These are phyloP conservation scores for Blumeria hordei DNA, from an alignment of 2,329 filamentous ascomycete genomes.

Conservation along the genomic window DNA sequence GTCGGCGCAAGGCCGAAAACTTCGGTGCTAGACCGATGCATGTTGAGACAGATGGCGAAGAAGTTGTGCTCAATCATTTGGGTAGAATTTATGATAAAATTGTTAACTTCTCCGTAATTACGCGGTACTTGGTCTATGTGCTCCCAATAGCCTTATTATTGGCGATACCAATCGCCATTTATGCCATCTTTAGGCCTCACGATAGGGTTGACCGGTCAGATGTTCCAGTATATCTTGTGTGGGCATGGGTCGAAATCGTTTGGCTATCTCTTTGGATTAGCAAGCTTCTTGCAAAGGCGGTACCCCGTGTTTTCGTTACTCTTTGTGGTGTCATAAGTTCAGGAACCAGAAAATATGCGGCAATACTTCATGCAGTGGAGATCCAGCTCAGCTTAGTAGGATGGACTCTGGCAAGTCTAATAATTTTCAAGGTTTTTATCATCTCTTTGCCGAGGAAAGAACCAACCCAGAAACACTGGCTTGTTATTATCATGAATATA, in stretches of 20 bases:
- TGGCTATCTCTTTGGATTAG: slow-evolving; percentile 44
- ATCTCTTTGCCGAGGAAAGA: slow-evolving; percentile 7
- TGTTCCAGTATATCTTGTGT: slow-evolving; percentile 33
- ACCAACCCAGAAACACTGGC: slow-evolving; percentile 19
- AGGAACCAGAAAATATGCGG: slow-evolving; percentile 46
- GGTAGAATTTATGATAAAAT: slow-evolving; percentile 41
- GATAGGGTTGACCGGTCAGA: slow-evolving; percentile 14
- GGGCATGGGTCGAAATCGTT: slow-evolving; percentile 43
- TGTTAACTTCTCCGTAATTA: slow-evolving; percentile 35
- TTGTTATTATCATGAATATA: slow-evolving; percentile 34
- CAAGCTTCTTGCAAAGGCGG: slow-evolving; percentile 35
- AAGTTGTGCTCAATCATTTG: slow-evolving; percentile 36
- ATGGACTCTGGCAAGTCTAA: slow-evolving; percentile 37
- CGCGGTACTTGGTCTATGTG: slow-evolving; percentile 43
- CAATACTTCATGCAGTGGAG: slow-evolving; percentile 36
- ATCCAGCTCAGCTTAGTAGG: slow-evolving; percentile 44
- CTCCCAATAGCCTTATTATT: slow-evolving; percentile 36
- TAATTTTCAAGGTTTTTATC: slow-evolving; percentile 35
- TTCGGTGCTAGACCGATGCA: slow-evolving; percentile 18
- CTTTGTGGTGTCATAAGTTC: slow-evolving; percentile 44
- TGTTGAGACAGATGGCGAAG: slow-evolving; percentile 24
- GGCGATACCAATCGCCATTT: slow-evolving; percentile 34
- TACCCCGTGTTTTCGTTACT: slow-evolving; percentile 42
- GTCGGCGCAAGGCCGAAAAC: slow-evolving; percentile 23
- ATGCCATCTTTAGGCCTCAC: slow-evolving; percentile 8